These are phyloP conservation scores for Cryoendolithus antarcticus DNA, from an alignment of 2,329 filamentous ascomycete genomes.

Conservation along the genomic window DNA sequence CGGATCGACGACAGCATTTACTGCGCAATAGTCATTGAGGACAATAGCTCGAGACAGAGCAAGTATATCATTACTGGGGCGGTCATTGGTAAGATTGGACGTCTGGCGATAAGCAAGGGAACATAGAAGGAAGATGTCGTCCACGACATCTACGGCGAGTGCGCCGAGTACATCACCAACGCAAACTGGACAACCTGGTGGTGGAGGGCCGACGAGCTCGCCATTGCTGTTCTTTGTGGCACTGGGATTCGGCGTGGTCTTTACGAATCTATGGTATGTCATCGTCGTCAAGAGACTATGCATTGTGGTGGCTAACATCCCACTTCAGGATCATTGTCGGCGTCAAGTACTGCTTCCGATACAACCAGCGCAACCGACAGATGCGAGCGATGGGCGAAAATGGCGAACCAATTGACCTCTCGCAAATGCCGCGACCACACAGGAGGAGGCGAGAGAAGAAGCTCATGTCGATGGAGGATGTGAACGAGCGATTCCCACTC, in stretches of 20 bases:
- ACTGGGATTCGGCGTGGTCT: constrained; percentile 92
- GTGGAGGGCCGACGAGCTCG: constrained; percentile 48
- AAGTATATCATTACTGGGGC: too few species aligned
- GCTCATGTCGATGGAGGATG: constrained; percentile 97
- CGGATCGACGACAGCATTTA: too few species aligned
- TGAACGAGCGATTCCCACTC: constrained; percentile 92
- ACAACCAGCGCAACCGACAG: constrained; percentile 84
- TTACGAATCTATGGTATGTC: constrained; percentile 91
- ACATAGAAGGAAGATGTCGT: too few species aligned
- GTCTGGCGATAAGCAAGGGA: too few species aligned
- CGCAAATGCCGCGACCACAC: constrained; percentile 73
- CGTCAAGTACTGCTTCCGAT: constrained; percentile 98
- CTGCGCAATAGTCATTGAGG: too few species aligned
- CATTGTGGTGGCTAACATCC: not conserved
- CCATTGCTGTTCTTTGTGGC: constrained; percentile 87
- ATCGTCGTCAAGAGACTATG: not conserved
- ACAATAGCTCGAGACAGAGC: too few species aligned
- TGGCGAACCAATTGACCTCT: constrained; percentile 71
- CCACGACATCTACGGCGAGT: too few species aligned
- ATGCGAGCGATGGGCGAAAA: constrained; percentile 65
- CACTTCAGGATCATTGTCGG: constrained; percentile 89
- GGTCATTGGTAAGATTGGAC: too few species aligned
- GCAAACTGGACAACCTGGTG: too few species aligned
- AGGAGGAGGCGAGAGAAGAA: constrained; percentile 91
- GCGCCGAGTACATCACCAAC: too few species aligned